A percentile compares a stretch with the other conserved stretches of the same genome.
Conservation (phyloP, 23 red algal genomes). For the Cyanidiococcus yangmingshanensis region DNA sequence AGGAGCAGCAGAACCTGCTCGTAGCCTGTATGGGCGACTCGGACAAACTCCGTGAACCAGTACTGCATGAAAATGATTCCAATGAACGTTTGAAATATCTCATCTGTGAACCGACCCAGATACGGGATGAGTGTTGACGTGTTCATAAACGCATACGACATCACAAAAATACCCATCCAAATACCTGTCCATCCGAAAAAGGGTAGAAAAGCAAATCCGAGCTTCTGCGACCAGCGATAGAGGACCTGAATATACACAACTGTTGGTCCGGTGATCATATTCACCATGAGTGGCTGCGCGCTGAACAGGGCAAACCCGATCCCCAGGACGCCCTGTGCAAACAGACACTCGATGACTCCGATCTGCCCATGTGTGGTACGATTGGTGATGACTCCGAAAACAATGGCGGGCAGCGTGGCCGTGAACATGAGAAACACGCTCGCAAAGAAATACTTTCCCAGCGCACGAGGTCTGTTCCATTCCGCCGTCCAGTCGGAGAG, state of each 20-base stretch:
- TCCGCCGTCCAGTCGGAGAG: slow-evolving; percentile 73
- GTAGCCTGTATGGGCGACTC: slow-evolving; percentile 43
- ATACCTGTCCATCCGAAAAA: slow-evolving; percentile 98
- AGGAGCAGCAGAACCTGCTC: slow-evolving; percentile 64
- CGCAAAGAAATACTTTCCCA: slow-evolving; percentile 76
- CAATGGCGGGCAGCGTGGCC: slow-evolving; percentile 78
- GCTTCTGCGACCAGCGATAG: slow-evolving; percentile 55
- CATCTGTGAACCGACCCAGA: slow-evolving; percentile 86
- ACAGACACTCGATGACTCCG: slow-evolving; percentile 79
- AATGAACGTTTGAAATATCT: slow-evolving; percentile 87
- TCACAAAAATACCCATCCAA: slow-evolving; percentile 73
- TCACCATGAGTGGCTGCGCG: slow-evolving; percentile 81
- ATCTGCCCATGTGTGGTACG: slow-evolving; percentile 52
- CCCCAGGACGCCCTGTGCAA: slow-evolving; percentile 77
- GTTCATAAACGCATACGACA: slow-evolving; percentile 55
- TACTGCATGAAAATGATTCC: slow-evolving; percentile 67
- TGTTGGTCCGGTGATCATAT: slow-evolving; percentile 75
- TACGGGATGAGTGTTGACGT: slow-evolving; percentile 54
- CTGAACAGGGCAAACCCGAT: slow-evolving; percentile 59
- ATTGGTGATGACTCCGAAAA: slow-evolving; percentile 68
- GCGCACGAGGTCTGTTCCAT: slow-evolving; percentile 31
- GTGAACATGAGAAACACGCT: slow-evolving; percentile 79
- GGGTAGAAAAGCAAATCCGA: slow-evolving; percentile 77
- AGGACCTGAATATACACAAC: slow-evolving; percentile 90
- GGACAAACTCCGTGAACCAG: slow-evolving; percentile 21